Percentiles rank a stretch among this genome's conserved stretches.
Conservation (phyloP, 208 protist species). For the Wallacemonas sp. region DNA sequence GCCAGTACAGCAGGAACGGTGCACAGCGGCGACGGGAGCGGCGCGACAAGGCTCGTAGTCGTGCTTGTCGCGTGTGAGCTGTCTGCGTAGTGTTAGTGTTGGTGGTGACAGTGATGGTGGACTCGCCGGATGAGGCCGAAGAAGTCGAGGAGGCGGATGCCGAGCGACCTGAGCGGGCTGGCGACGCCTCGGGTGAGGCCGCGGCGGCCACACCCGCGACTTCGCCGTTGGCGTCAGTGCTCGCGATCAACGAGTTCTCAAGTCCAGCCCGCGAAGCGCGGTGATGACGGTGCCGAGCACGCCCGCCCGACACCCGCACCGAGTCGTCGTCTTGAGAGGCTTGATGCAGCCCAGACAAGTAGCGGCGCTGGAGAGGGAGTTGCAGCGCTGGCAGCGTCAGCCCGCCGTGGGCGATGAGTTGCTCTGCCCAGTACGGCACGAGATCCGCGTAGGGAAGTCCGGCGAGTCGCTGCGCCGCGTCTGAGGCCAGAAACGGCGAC, state of each 20-base stretch:
- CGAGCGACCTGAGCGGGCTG: background rate
- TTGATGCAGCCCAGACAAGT: background rate
- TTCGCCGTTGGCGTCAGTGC: too few relatives aligned
- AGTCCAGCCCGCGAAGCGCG: too few relatives aligned
- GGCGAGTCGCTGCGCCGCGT: background rate
- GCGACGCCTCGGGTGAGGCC: background rate
- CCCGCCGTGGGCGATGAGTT: background rate
- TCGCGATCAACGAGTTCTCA: too few relatives aligned
- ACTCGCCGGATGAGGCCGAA: background rate
- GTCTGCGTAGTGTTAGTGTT: background rate
- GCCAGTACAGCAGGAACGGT: slow-evolving; percentile 7
- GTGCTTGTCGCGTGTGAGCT: background rate
- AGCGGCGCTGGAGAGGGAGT: background rate
- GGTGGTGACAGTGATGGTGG: background rate
- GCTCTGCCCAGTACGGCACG: slow-evolving; percentile 6
- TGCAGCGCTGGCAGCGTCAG: background rate
- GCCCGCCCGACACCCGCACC: too few relatives aligned
- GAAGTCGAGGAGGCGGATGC: background rate
- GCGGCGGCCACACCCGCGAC: too few relatives aligned
- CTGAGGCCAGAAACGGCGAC: background rate
- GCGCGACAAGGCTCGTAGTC: background rate
- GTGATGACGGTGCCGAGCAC: too few relatives aligned
- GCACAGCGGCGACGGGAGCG: background rate
- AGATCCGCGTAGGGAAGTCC: background rate
- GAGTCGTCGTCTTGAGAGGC: too few relatives aligned